Evolutionary conservation across 495 filamentous ascomycete genomes (phyloP).

Genomic region (Physcia stellaris): DNA sequence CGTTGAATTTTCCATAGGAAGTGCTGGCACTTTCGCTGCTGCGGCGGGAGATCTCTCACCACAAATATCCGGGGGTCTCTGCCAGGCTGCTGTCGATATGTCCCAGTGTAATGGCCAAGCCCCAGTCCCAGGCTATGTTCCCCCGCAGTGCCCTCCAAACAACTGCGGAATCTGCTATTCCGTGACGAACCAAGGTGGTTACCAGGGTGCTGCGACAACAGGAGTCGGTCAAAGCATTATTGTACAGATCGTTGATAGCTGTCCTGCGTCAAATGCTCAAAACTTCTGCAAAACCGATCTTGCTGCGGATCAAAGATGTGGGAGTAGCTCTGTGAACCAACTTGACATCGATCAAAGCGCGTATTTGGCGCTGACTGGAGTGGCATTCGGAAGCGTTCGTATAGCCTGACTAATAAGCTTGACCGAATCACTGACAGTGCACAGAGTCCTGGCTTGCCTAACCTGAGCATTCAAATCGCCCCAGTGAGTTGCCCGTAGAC

Average conservation of each 20-base stretch:
- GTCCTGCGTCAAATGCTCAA: constrained; percentile 7
- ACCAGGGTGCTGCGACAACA: background rate
- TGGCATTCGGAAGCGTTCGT: constrained; percentile 9
- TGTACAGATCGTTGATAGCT: constrained; percentile 15
- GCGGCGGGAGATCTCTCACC: constrained; percentile 15
- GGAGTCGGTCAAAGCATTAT: constrained; percentile 11
- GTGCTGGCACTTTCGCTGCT: constrained; percentile 12
- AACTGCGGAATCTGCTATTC: constrained; percentile 14
- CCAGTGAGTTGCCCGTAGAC: too few relatives aligned
- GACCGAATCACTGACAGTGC: too few relatives aligned
- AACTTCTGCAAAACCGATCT: constrained; percentile 15
- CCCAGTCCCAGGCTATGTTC: constrained; percentile 5
- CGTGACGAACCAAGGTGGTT: constrained; percentile 11
- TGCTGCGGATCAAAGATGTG: constrained; percentile 7
- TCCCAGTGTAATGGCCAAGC: constrained; percentile 10
- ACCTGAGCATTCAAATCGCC: background rate
- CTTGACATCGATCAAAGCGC: constrained; percentile 12
- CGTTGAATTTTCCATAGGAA: background rate
- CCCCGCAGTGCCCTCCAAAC: constrained; percentile 9
- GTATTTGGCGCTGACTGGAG: constrained; percentile 9
- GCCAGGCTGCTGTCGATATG: constrained; percentile 8
- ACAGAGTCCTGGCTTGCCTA: too few relatives aligned
- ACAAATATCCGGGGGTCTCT: constrained; percentile 12
- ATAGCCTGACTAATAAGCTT: too few relatives aligned
- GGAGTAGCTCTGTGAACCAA: constrained; percentile 7